These are phyloP conservation scores for Fusarium sambucinum DNA, from an alignment of 2,329 filamentous ascomycete species.

Conservation along the genomic window DNA sequence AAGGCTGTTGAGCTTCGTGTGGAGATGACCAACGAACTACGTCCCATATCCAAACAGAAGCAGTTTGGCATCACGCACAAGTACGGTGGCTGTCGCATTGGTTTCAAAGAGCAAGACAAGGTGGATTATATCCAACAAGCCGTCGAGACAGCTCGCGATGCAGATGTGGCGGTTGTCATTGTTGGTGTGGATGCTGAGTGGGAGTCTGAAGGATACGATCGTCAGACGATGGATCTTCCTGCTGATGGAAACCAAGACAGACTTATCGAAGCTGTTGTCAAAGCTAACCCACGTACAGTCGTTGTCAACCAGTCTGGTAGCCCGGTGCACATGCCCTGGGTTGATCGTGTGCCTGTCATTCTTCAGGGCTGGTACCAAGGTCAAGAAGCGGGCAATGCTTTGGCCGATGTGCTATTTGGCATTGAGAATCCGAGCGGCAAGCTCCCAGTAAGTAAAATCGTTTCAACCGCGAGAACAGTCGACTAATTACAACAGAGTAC, in stretches of 20 bases:
- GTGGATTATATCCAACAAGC: constrained; percentile 73
- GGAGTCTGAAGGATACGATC: constrained; percentile 81
- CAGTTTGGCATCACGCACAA: constrained; percentile 69
- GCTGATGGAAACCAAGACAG: constrained; percentile 65
- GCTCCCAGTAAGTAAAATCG: constrained; percentile 64
- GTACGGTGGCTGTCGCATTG: constrained; percentile 78
- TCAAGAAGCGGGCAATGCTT: constrained; percentile 77
- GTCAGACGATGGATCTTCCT: constrained; percentile 79
- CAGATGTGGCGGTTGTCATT: constrained; percentile 76
- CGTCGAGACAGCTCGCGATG: constrained; percentile 69
- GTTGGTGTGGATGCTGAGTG: constrained; percentile 79
- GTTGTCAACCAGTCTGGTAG: constrained; percentile 68
- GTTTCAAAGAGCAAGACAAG: constrained; percentile 75
- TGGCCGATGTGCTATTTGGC: constrained; percentile 76
- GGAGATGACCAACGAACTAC: constrained; percentile 70
- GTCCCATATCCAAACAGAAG: constrained; percentile 70
- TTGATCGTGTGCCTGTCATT: constrained; percentile 71
- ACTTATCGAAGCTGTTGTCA: constrained; percentile 71
- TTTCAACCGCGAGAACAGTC: neutral
- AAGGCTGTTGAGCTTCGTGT: constrained; percentile 68
- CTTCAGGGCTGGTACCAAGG: constrained; percentile 67
- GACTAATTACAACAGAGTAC: constrained; percentile 60
- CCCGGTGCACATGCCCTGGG: constrained; percentile 74
- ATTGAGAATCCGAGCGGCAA: constrained; percentile 76
- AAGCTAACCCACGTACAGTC: constrained; percentile 73